Percentiles rank a stretch among this genome's conserved stretches.
phyloP scores from a whole-genome alignment of 31 red algal species.

The Endocladia muricata region DNA sequence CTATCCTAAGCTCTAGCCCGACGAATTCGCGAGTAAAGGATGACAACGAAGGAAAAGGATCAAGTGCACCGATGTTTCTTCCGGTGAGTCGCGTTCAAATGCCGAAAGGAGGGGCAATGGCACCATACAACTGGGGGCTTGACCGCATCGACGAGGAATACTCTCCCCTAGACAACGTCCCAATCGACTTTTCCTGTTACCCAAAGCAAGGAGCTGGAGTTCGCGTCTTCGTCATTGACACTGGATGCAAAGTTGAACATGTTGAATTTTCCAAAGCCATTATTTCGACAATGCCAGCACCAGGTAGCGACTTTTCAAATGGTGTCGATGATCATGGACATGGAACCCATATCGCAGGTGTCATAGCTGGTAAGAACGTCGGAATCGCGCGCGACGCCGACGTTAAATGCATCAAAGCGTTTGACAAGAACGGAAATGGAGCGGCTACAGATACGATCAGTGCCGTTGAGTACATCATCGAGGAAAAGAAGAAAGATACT shows the following conservation, averaged over 20 bases:
- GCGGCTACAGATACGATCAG: slow-evolving; percentile 26
- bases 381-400: slow-evolving; percentile 31
- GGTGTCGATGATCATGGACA: slow-evolving; percentile 57
- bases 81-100: not conserved
- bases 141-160: slow-evolving; percentile 47
- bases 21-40: slow-evolving; percentile 13
- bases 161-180: slow-evolving; percentile 15
- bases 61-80: slow-evolving; percentile 19
- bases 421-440: slow-evolving; percentile 40
- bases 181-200: slow-evolving; percentile 48
- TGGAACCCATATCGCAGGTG: slow-evolving; percentile 43
- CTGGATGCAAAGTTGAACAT: slow-evolving; percentile 38
- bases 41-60: not conserved
- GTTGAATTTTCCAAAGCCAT: slow-evolving; percentile 24
- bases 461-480: slow-evolving; percentile 41
- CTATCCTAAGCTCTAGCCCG: slow-evolving; percentile 26
- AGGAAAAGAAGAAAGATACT: slow-evolving; percentile 17
- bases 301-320: slow-evolving; percentile 14
- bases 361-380: slow-evolving; percentile 29
- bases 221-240: slow-evolving; percentile 49
- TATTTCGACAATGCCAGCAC: slow-evolving; percentile 38
- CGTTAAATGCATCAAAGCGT: slow-evolving; percentile 48
- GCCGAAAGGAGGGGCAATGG: not conserved
- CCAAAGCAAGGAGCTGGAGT: slow-evolving; percentile 37
- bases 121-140: slow-evolving; percentile 54